phyloP scores from a whole-genome alignment of 805 yeast genomes.

The Nakazawaea siamensis region DNA sequence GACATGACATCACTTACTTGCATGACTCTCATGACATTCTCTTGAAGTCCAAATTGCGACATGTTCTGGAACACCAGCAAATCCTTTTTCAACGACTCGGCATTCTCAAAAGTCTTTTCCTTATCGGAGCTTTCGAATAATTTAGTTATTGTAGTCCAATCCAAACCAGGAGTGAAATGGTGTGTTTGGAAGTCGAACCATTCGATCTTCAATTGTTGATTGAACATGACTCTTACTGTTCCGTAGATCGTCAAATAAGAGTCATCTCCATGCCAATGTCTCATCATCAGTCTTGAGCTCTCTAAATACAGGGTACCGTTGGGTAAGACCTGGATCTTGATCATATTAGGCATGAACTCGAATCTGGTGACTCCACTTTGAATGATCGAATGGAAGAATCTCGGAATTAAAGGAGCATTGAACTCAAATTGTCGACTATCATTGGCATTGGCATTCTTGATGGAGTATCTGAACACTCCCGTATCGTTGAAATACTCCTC shows the following conservation, averaged over 20 bases:
- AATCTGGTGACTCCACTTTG: slow-evolving; percentile 42
- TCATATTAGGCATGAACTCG: slow-evolving; percentile 39
- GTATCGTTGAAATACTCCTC: slow-evolving; percentile 44
- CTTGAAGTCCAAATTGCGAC: slow-evolving; percentile 55
- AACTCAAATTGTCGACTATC: slow-evolving; percentile 57
- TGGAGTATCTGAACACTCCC: slow-evolving; percentile 38
- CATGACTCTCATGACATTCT: slow-evolving; percentile 57
- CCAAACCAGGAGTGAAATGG: slow-evolving; percentile 36
- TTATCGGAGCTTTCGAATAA: slow-evolving; percentile 23
- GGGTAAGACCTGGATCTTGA: slow-evolving; percentile 44
- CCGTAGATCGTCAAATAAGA: slow-evolving; percentile 58
- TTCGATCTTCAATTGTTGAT: slow-evolving; percentile 56
- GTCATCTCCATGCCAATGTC: slow-evolving; percentile 59
- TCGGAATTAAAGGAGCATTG: slow-evolving; percentile 55
- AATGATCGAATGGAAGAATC: slow-evolving; percentile 45
- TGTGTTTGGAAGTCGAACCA: slow-evolving; percentile 57
- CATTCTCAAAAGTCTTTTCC: slow-evolving; percentile 4
- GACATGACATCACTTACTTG: slow-evolving; percentile 79
- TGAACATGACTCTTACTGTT: slow-evolving; percentile 52
- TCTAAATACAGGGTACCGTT: slow-evolving; percentile 48
- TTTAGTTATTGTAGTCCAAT: slow-evolving; percentile 37
- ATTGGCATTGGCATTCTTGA: slow-evolving; percentile 27
- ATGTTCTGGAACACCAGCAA: slow-evolving; percentile 39
- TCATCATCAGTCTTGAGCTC: slow-evolving; percentile 38
- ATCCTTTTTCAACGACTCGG: slow-evolving; percentile 15